Base-by-base conservation (phyloP, 2,329 filamentous ascomycete genomes). In the Sporothrix protearum region DNA sequence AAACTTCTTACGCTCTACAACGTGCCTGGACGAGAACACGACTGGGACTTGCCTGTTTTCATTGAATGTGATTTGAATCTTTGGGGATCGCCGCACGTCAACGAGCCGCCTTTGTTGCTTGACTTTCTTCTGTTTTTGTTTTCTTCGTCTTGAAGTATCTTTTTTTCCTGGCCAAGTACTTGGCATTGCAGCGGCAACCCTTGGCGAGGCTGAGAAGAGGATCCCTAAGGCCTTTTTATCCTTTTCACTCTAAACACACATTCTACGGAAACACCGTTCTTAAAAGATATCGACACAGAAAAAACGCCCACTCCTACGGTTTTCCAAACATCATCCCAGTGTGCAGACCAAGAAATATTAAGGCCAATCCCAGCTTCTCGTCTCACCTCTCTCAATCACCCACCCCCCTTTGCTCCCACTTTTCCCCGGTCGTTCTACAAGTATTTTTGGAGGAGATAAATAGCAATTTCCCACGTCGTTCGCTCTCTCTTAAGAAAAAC, bases 141-240 rank as follows among this genome's bases (percentile, higher is more conserved):
- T 30, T 57, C 28, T 25, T 57, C 5, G 25, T 33, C 55, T 36
- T 8, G n/a, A 36, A 0, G 1, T 30, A 4, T 30, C 53, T 7
- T 6, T 25, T n/a, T 53, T 22, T 53, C n/a, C n/a, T 53, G 22
- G 12, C 30, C 36, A 63, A 22, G 59, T 45, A 64, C 33, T 36
- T 39, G 55, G 55, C 9, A n/a, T 25, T 55, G 55, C 55, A 61
- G 7, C 28, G 10, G 36, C 10, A 66, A 30, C 22, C 39, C 64
- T 68, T 68, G 64, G 45, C 30, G 47, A 68, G 64, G 64, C 47
- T 68, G 66, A 68, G 55, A 68, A 55, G 49, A 53, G 47, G 47
- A n/a, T n/a, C n/a, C n/a, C n/a, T n/a, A n/a, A n/a, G n/a, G n/a
- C n/a, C n/a, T n/a, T n/a, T n/a, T 25, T 5, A 39, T 16, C 36